Evolutionary conservation across 163 green algal species (phyloP).

Genomic region (Scenedesmus sp.): DNA sequence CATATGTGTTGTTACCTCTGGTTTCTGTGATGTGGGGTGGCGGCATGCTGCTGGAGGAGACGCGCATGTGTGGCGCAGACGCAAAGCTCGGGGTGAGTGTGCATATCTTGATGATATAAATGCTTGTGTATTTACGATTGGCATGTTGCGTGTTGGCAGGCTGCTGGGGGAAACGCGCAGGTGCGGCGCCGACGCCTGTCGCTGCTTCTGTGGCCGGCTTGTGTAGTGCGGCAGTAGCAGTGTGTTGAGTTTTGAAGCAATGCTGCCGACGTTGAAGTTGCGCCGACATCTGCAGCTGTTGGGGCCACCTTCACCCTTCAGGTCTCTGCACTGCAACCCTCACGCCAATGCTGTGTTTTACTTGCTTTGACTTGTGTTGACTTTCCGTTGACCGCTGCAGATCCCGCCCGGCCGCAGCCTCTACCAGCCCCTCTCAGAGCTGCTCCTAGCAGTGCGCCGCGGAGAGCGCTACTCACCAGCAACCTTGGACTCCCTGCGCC

Average conservation of each 20-base stretch:
- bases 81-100: constrained; percentile 37
- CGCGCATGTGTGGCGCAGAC: constrained; percentile 9
- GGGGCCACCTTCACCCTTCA: too few species aligned
- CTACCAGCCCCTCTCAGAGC: constrained; percentile 30
- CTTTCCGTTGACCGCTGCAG: background rate
- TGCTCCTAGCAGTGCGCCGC: background rate
- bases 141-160: background rate
- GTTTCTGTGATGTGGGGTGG: too few species aligned
- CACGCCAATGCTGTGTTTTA: background rate
- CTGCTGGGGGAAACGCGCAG: background rate
- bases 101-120: background rate
- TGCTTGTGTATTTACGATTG: background rate
- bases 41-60: constrained; percentile 5
- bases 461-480: constrained; percentile 19
- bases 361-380: background rate
- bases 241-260: too few species aligned
- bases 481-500: constrained; percentile 37
- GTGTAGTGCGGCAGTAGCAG: too few species aligned
- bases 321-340: too few species aligned
- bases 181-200: constrained; percentile 16
- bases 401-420: constrained; percentile 34
- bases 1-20: too few species aligned
- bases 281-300: too few species aligned
- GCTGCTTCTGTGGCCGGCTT: too few species aligned
- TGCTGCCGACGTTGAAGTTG: too few species aligned